phyloP scores from a whole-genome alignment of 2,329 filamentous ascomycete genomes.

The Cladophialophora immunda region DNA sequence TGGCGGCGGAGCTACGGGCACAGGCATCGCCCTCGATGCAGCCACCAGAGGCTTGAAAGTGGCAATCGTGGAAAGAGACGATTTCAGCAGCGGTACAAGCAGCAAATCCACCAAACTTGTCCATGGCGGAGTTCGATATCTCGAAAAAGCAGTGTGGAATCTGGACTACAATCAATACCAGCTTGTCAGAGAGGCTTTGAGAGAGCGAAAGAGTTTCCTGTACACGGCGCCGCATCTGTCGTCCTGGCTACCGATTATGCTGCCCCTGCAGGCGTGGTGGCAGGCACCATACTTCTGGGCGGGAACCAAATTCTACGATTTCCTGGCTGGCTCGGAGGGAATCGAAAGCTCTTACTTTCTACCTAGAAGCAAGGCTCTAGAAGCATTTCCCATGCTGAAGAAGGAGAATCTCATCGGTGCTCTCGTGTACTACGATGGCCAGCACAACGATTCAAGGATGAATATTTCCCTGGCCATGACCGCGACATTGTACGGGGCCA shows the following conservation, averaged over 20 bases:
- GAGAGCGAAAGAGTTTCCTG: conserved; percentile 82
- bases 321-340: conserved; percentile 83
- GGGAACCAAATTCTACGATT: conserved; percentile 82
- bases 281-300: conserved; percentile 79
- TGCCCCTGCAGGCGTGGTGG: conserved; percentile 84
- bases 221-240: conserved; percentile 84
- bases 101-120: conserved; percentile 89
- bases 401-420: conserved; percentile 80
- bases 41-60: conserved; percentile 81
- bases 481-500: conserved; percentile 84
- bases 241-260: conserved; percentile 81
- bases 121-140: conserved; percentile 82
- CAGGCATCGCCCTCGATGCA: conserved; percentile 82
- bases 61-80: conserved; percentile 82
- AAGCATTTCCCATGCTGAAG: conserved; percentile 89
- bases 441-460: conserved; percentile 92
- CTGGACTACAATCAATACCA: conserved; percentile 81
- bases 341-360: conserved; percentile 91
- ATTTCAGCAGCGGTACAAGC: conserved; percentile 82
- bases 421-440: conserved; percentile 89
- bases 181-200: conserved; percentile 80
- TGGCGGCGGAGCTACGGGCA: conserved; percentile 81
- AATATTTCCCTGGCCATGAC: conserved; percentile 90
- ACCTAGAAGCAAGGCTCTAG: conserved; percentile 83
- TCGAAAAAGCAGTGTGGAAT: conserved; percentile 87